phyloP scores from a whole-genome alignment of 2,329 filamentous ascomycete genomes.

The Aspergillus candidus region DNA sequence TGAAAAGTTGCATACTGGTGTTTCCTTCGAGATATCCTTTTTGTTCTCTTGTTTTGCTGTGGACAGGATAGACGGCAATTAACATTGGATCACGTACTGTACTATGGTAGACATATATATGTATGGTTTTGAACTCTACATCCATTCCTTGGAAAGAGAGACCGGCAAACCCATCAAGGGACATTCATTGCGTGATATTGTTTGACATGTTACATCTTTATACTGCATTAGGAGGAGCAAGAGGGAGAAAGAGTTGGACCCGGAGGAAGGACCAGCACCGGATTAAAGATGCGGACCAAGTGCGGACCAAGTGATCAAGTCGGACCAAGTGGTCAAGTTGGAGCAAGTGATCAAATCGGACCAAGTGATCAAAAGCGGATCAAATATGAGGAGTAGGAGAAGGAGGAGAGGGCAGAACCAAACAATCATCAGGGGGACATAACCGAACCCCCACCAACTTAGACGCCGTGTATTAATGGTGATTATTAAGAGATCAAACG shows the following conservation, averaged over 20 bases:
- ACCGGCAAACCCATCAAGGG: constrained; percentile 5
- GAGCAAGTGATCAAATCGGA: too few species aligned
- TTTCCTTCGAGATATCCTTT: constrained; percentile 13
- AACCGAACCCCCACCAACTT: constrained; percentile 22
- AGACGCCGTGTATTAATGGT: constrained; percentile 34
- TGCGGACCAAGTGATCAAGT: too few species aligned
- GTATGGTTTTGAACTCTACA: background rate
- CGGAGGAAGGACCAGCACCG: constrained; percentile 7
- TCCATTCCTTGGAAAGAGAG: background rate
- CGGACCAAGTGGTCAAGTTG: too few species aligned
- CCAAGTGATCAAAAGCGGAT: too few species aligned
- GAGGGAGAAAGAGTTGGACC: constrained; percentile 11
- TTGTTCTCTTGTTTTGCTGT: constrained; percentile 12
- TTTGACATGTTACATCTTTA: constrained; percentile 23
- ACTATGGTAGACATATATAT: too few species aligned
- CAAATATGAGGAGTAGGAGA: too few species aligned
- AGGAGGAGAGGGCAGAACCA: too few species aligned
- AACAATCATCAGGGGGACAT: constrained; percentile 17
- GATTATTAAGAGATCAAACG: constrained; percentile 28
- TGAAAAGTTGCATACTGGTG: constrained; percentile 1
- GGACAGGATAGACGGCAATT: constrained; percentile 6
- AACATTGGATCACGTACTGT: background rate
- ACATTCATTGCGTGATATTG: constrained; percentile 19
- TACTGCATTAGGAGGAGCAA: constrained; percentile 16
- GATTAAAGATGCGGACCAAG: constrained; percentile 9